Conservation (phyloP, 257 asterid species). For the Fraxinus anomala region DNA sequence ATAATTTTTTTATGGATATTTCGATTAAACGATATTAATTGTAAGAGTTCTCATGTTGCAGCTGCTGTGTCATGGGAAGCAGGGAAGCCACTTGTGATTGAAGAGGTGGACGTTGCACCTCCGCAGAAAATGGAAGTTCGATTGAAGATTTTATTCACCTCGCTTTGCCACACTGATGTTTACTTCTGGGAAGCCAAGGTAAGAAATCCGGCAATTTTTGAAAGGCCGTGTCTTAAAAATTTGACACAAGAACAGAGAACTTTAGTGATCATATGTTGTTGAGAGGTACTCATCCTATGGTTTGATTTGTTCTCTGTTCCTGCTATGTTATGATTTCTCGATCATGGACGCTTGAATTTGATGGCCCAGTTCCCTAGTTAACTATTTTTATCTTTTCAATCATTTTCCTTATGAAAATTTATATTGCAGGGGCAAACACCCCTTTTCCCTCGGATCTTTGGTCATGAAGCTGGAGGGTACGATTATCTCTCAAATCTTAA, state of each 20-base stretch:
- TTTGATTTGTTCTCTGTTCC: not conserved
- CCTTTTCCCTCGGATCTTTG: constrained; percentile 73
- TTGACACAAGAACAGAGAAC: not conserved
- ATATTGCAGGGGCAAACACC: constrained; percentile 61
- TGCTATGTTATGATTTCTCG: not conserved
- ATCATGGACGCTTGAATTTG: not conserved
- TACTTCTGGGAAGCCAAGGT: constrained; percentile 90
- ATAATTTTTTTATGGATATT: not conserved
- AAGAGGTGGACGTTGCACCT: constrained; percentile 78
- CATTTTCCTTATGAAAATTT: not conserved
- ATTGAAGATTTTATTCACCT: constrained; percentile 64
- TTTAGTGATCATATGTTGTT: not conserved
- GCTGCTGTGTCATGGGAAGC: constrained; percentile 2
- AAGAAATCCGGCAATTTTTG: not conserved
- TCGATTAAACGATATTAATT: not conserved
- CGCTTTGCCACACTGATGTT: constrained; percentile 78
- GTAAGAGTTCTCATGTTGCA: not conserved
- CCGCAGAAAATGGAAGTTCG: constrained; percentile 81
- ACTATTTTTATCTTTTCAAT: not conserved
- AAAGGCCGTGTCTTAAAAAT: not conserved
- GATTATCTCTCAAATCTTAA: not conserved
- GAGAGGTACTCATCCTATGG: not conserved
- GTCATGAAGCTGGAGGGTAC: constrained; percentile 92
- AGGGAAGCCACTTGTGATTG: constrained; percentile 31
- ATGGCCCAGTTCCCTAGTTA: not conserved